Evolutionary conservation across 257 asterid genomes (phyloP).

Genomic region (Solanum pinnatisectum): DNA sequence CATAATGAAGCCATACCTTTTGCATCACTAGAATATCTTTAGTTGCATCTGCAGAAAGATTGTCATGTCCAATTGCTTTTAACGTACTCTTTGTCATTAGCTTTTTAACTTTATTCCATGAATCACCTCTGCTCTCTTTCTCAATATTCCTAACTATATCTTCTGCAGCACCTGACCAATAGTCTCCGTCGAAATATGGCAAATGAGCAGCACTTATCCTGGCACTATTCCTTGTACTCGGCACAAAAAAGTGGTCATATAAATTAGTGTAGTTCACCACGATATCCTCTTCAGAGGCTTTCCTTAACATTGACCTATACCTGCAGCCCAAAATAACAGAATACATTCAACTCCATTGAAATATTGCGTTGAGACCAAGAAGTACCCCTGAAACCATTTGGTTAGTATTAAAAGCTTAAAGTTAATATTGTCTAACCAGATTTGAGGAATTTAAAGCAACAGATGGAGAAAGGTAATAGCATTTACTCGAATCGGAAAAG

Average conservation of each 20-base stretch:
- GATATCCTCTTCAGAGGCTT: slow-evolving; percentile 43
- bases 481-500: neutral
- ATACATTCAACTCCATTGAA: neutral
- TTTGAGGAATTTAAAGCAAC: neutral
- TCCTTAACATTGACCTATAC: slow-evolving; percentile 59
- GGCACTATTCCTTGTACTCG: slow-evolving; percentile 29
- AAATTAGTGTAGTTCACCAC: slow-evolving; percentile 49
- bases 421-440: neutral
- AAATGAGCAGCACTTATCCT: slow-evolving; percentile 60
- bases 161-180: slow-evolving; percentile 58
- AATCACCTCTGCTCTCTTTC: slow-evolving; percentile 23
- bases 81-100: slow-evolving; percentile 34
- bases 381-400: neutral
- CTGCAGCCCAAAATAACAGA: slow-evolving; percentile 16
- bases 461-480: neutral
- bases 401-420: neutral
- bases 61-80: slow-evolving; percentile 44
- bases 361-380: neutral
- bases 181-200: slow-evolving; percentile 71
- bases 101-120: slow-evolving; percentile 21
- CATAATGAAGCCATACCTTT: slow-evolving; percentile 32
- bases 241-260: slow-evolving; percentile 46
- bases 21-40: slow-evolving; percentile 61
- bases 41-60: slow-evolving; percentile 29
- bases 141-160: slow-evolving; percentile 23